These are phyloP conservation scores for Ceratonia siliqua DNA, from an alignment of 306 rosid species.

Conservation along the genomic window DNA sequence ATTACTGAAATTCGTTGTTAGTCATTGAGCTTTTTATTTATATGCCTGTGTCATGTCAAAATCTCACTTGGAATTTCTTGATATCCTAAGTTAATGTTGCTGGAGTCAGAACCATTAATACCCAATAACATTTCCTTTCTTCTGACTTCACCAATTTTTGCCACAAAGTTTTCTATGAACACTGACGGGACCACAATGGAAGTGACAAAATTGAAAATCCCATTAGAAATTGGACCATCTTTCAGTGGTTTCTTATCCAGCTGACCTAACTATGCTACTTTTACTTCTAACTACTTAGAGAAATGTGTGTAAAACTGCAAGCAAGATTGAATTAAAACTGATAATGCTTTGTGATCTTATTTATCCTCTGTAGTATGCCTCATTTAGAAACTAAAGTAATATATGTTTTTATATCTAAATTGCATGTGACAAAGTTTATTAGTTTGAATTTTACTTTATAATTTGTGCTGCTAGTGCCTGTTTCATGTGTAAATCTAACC, in stretches of 20 bases:
- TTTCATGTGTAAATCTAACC: constrained; percentile 1
- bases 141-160: background rate
- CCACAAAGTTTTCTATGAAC: background rate
- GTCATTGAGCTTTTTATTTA: background rate
- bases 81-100: background rate
- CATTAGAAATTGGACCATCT: background rate
- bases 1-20: background rate
- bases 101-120: background rate
- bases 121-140: background rate
- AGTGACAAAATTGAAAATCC: constrained; percentile 9
- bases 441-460: background rate
- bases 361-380: background rate
- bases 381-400: background rate
- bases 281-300: background rate
- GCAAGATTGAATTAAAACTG: background rate
- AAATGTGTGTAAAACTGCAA: constrained; percentile 8
- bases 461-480: background rate
- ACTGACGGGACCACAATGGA: background rate
- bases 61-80: constrained; percentile 7
- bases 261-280: background rate
- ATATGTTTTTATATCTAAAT: constrained; percentile 5
- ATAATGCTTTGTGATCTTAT: background rate
- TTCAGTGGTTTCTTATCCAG: background rate
- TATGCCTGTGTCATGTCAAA: constrained; percentile 2
- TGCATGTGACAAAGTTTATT: background rate